phyloP scores from a whole-genome alignment of 768 basidiomycete genomes.

The Agaricus blazei region DNA sequence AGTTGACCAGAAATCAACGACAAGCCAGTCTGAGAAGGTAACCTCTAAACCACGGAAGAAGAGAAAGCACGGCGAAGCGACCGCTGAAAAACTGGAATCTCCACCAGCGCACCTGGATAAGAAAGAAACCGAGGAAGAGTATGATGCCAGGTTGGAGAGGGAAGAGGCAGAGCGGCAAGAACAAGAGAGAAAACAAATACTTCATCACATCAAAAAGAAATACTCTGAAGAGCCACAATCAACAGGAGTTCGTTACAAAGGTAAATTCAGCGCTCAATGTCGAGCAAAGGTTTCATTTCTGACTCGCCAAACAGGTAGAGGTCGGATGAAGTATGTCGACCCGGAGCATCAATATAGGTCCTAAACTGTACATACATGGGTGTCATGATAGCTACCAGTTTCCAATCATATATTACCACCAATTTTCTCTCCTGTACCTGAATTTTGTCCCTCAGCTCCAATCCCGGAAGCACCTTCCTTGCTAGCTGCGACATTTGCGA shows the following conservation, averaged over 20 bases:
- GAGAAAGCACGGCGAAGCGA: not conserved
- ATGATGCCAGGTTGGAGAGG: constrained; percentile 61
- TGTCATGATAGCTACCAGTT: not conserved
- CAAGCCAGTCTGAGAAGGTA: not conserved
- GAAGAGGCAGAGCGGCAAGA: constrained; percentile 60
- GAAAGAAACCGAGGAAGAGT: constrained; percentile 66
- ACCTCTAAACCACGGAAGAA: not conserved
- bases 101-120: not conserved
- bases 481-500: constrained; percentile 70
- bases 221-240: constrained; percentile 28
- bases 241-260: constrained; percentile 63
- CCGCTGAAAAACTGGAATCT: not conserved
- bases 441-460: constrained; percentile 15
- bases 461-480: constrained; percentile 27
- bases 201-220: constrained; percentile 41
- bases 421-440: constrained; percentile 14
- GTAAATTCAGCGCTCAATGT: constrained; percentile 21
- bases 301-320: constrained; percentile 38
- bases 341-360: constrained; percentile 29
- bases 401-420: constrained; percentile 13
- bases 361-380: not conserved
- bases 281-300: not conserved
- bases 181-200: constrained; percentile 37
- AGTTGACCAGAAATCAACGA: not conserved
- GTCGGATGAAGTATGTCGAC: constrained; percentile 64